Conservation (phyloP, 306 rosid genomes). For the Abrus precatorius region DNA sequence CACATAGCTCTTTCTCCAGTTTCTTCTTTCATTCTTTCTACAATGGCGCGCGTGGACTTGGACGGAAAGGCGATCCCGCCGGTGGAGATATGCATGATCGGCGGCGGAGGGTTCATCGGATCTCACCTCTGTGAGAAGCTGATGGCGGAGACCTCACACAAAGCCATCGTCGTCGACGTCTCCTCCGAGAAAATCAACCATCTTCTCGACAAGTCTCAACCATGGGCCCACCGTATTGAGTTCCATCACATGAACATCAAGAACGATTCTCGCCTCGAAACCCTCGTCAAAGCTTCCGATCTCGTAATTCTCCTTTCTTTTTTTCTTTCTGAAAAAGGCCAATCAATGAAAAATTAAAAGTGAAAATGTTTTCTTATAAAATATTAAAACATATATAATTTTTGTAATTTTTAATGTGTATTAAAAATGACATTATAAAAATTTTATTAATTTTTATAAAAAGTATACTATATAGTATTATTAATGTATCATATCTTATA, state of each 20-base stretch:
- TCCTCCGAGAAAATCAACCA: constrained; percentile 80
- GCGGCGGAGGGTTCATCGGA: constrained; percentile 93
- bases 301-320: constrained; percentile 56
- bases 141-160: constrained; percentile 76
- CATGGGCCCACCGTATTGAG: constrained; percentile 83
- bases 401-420: no score
- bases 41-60: constrained; percentile 63
- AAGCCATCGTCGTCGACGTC: constrained; percentile 72
- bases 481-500: no score
- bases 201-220: constrained; percentile 61
- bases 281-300: constrained; percentile 80
- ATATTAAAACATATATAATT: no score
- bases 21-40: neutral
- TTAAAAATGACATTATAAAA: no score
- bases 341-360: no score
- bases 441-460: no score
- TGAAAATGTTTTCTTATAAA: no score
- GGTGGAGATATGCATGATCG: constrained; percentile 82
- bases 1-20: neutral
- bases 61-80: constrained; percentile 70
- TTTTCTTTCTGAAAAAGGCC: no score
- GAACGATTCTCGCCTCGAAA: constrained; percentile 84
- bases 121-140: constrained; percentile 90
- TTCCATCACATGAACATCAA: constrained; percentile 90
- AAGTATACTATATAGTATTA: no score